Base-by-base conservation (phyloP, 2,329 filamentous ascomycete species). In the Sporothrix dimorphospora region DNA sequence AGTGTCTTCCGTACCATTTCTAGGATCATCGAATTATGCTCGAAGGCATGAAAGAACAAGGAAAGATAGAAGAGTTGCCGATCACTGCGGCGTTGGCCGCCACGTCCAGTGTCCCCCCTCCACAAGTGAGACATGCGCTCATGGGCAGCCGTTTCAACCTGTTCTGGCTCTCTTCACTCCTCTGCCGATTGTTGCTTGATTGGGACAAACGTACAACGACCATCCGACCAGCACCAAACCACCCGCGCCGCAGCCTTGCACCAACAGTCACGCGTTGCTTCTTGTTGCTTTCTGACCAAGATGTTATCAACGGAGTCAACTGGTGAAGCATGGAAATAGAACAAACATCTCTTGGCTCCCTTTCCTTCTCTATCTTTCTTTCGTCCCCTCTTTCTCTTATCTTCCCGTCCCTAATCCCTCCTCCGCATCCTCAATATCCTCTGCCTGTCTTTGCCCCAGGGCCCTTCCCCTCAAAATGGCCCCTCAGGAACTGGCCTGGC, bases 61-160 rank as follows among this genome's bases (percentile, higher is more conserved):
- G 12, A 34, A 30, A 16, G 27, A 57, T n/a, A n/a, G n/a, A n/a
- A n/a, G n/a, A n/a, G n/a, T n/a, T n/a, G n/a, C n/a, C n/a, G n/a
- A n/a, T n/a, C n/a, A n/a, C n/a, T n/a, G n/a, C n/a, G n/a, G n/a
- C n/a, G n/a, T n/a, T n/a, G n/a, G n/a, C n/a, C n/a, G 16, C 45
- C 14, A n/a, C 1, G 16, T 49, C 19, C 19, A 49, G 4, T 49
- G 47, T 21, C 51, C 24, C 16, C 12, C 27, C 57, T 61, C 57
- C 57, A 42, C 55, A 61, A 16, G 34, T 63, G 57, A 63, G 57
- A 63, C 57, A 63, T 24, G 34, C 24, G 24, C n/a, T 38, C 57
- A 63, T 63, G 57, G 24, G n/a, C 57, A 63, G 34, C 57, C 38
- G 57, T 63, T 63, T 63, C 57, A 63, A 63, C 34, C 12, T 47